Evolutionary conservation across 1,284 basidiomycete species (phyloP).

Genomic region (Exsudoporus floridanus): DNA sequence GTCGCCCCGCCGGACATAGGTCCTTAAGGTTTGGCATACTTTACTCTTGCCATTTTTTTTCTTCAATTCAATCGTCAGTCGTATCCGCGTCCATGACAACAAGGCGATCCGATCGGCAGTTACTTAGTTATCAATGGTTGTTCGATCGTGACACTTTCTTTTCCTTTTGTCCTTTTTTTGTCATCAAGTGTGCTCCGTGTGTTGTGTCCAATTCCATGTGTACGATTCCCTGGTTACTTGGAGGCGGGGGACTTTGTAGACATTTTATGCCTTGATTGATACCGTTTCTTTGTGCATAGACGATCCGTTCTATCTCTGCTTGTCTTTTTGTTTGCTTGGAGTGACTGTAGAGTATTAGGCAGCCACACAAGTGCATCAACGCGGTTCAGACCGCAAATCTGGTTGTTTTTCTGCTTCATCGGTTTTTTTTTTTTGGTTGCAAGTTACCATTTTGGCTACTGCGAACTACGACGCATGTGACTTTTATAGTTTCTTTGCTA

Average conservation of each 20-base stretch:
- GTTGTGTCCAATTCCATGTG: not conserved
- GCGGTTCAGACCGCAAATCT: not conserved
- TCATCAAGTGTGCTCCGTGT: not conserved
- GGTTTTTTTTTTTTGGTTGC: too few species aligned
- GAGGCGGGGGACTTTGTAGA: constrained; percentile 24
- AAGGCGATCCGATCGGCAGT: not conserved
- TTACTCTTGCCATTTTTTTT: not conserved
- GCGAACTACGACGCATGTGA: too few species aligned
- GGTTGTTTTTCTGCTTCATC: not conserved
- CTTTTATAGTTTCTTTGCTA: too few species aligned
- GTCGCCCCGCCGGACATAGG: not conserved
- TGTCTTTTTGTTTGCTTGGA: not conserved
- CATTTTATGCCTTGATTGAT: constrained; percentile 5
- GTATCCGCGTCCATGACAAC: not conserved
- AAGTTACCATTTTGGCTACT: too few species aligned
- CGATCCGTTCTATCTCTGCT: not conserved
- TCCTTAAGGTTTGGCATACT: not conserved
- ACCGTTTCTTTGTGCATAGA: constrained; percentile 15
- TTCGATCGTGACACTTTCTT: not conserved
- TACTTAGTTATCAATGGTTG: not conserved
- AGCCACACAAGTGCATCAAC: constrained; percentile 7
- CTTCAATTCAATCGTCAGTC: not conserved
- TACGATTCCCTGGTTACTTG: constrained; percentile 12
- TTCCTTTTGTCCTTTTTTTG: not conserved
- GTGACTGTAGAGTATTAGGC: constrained; percentile 2